Evolutionary conservation across 2,329 filamentous ascomycete species (phyloP).

Genomic region (Talaromyces funiculosus): DNA sequence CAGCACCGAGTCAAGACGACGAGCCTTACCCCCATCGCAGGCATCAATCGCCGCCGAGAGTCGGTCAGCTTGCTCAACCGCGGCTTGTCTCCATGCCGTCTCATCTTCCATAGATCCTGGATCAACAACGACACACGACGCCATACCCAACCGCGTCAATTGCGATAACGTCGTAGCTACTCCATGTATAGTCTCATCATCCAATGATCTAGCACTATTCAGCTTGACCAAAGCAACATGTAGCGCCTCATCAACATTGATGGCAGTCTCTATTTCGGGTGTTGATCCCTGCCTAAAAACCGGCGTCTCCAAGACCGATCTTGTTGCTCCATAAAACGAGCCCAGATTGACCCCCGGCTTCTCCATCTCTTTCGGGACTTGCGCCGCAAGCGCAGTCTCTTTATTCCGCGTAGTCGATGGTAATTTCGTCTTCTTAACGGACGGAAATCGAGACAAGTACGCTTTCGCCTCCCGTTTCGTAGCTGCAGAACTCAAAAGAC

Average conservation of each 20-base stretch:
- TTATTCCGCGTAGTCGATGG: slow-evolving; percentile 28
- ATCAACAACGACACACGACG: slow-evolving; percentile 78
- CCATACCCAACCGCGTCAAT: slow-evolving; percentile 72
- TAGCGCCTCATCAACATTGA: slow-evolving; percentile 41
- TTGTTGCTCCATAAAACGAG: slow-evolving; percentile 53
- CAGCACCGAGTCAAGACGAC: slow-evolving; percentile 59
- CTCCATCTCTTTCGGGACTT: slow-evolving; percentile 24
- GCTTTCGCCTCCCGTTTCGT: slow-evolving; percentile 89
- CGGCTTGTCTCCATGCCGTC: slow-evolving; percentile 39
- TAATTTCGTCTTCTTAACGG: slow-evolving; percentile 30
- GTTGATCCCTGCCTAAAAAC: slow-evolving; percentile 53
- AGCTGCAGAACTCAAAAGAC: slow-evolving; percentile 78
- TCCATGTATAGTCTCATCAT: slow-evolving; percentile 63
- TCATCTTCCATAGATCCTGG: slow-evolving; percentile 45
- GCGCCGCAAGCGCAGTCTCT: slow-evolving; percentile 22
- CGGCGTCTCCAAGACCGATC: slow-evolving; percentile 54
- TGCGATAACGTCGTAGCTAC: slow-evolving; percentile 80
- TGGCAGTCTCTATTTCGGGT: slow-evolving; percentile 31
- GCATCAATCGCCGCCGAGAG: slow-evolving; percentile 69
- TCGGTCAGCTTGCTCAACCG: slow-evolving; percentile 62
- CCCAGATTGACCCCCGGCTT: slow-evolving; percentile 56
- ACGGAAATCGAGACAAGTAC: slow-evolving; percentile 80
- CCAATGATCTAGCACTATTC: slow-evolving; percentile 63
- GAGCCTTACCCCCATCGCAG: slow-evolving; percentile 62
- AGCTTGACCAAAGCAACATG: slow-evolving; percentile 86